Conservation (phyloP, 495 filamentous ascomycete genomes). For the Chaetomidium leptoderma region DNA sequence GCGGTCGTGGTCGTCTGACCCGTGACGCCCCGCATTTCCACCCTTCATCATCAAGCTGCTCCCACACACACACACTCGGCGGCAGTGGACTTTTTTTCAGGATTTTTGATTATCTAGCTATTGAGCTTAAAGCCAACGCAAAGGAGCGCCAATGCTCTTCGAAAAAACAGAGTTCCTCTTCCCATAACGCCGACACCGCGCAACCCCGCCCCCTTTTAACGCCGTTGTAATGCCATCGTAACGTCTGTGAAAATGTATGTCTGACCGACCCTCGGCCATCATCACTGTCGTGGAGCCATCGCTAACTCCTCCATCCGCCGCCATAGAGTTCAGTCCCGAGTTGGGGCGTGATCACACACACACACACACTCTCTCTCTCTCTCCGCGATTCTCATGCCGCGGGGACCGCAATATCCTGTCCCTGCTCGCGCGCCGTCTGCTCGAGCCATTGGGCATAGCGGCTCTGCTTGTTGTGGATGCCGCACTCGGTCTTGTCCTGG, state of each 20-base stretch:
- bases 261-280: not conserved
- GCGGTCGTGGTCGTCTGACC: not conserved
- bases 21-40: not conserved
- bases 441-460: slow-evolving; percentile 82
- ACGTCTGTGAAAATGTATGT: slow-evolving; percentile 6
- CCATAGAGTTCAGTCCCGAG: not conserved
- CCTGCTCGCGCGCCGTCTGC: slow-evolving; percentile 63
- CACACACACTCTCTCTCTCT: not conserved
- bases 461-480: slow-evolving; percentile 94
- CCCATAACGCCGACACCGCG: slow-evolving; percentile 10
- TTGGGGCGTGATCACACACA: no score
- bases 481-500: slow-evolving; percentile 89
- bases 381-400: slow-evolving; percentile 3
- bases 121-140: not conserved
- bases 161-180: not conserved
- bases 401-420: slow-evolving; percentile 13
- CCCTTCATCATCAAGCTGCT: not conserved
- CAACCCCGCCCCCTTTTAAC: not conserved
- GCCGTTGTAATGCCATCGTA: slow-evolving; percentile 15
- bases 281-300: slow-evolving; percentile 9
- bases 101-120: slow-evolving; percentile 2
- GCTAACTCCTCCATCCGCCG: not conserved
- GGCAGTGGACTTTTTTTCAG: not conserved
- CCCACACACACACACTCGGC: not conserved
- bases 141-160: slow-evolving; percentile 1